Percentiles rank a stretch among this genome's conserved stretches.
phyloP scores from a whole-genome alignment of 2,329 filamentous ascomycete species.

The Fonsecaea pedrosoi region DNA sequence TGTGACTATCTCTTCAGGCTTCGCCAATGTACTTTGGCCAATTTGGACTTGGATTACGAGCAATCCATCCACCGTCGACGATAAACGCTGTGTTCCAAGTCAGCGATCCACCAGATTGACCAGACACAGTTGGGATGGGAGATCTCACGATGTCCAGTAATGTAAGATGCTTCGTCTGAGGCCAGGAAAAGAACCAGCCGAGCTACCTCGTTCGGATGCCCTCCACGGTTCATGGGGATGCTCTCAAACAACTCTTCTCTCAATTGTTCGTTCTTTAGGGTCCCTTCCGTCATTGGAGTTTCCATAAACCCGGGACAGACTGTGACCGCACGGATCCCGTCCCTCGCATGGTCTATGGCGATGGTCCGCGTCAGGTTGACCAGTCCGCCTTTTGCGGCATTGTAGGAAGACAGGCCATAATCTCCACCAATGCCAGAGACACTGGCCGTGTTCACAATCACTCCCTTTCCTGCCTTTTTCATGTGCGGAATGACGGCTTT shows the following conservation, averaged over 20 bases:
- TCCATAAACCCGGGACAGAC: constrained; percentile 30
- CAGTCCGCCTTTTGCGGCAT: constrained; percentile 27
- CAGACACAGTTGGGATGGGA: not conserved
- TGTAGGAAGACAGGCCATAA: constrained; percentile 30
- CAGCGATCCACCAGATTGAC: constrained; percentile 5
- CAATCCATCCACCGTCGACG: constrained; percentile 30
- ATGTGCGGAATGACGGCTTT: constrained; percentile 27
- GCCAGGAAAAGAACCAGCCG: constrained; percentile 25
- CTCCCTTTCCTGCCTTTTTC: constrained; percentile 23
- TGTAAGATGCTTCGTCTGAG: constrained; percentile 30
- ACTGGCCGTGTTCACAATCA: constrained; percentile 29
- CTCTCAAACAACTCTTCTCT: constrained; percentile 25
- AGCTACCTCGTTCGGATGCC: constrained; percentile 25
- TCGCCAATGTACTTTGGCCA: constrained; percentile 25
- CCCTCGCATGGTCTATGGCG: constrained; percentile 28
- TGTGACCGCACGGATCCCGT: constrained; percentile 24
- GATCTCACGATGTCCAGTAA: constrained; percentile 29
- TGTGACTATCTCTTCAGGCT: too few species aligned
- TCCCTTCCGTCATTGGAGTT: constrained; percentile 21
- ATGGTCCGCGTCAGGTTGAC: constrained; percentile 28
- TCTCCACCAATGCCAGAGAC: constrained; percentile 27
- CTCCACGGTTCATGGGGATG: constrained; percentile 28
- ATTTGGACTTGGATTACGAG: constrained; percentile 29
- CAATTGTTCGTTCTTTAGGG: constrained; percentile 16
- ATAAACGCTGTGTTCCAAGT: constrained; percentile 23